These are phyloP conservation scores for Albifimbria verrucaria DNA, from an alignment of 2,329 filamentous ascomycete genomes.

Conservation along the genomic window DNA sequence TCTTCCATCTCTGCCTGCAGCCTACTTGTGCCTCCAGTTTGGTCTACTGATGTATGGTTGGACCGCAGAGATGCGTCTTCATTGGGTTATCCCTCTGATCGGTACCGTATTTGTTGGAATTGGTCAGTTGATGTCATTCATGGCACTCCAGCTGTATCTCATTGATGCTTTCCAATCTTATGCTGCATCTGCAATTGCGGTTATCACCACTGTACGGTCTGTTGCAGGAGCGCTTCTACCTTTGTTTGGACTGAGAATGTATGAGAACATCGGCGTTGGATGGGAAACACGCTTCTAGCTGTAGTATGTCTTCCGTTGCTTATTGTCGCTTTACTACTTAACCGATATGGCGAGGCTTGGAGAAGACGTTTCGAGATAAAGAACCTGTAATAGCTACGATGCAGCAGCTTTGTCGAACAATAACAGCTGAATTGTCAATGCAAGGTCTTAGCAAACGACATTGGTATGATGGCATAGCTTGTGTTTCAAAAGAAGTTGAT, in stretches of 20 bases:
- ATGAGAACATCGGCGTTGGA: conserved; percentile 10
- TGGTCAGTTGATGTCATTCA: conserved; percentile 33
- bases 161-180: conserved; percentile 15
- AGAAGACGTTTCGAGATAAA: too few relatives aligned
- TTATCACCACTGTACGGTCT: conserved; percentile 12
- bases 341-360: too few relatives aligned
- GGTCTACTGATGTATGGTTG: conserved; percentile 22
- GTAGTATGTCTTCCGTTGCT: too few relatives aligned
- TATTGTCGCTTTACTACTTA: too few relatives aligned
- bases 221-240: conserved; percentile 12
- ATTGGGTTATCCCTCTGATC: conserved; percentile 52
- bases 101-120: conserved; percentile 37
- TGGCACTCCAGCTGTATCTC: conserved; percentile 40
- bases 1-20: conserved; percentile 15
- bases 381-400: too few relatives aligned
- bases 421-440: too few relatives aligned
- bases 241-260: conserved; percentile 12
- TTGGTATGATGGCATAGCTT: too few relatives aligned
- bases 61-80: conserved; percentile 40
- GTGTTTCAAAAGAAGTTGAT: too few relatives aligned
- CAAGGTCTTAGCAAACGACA: too few relatives aligned
- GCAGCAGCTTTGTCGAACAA: too few relatives aligned
- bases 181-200: conserved; percentile 14
- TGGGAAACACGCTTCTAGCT: conserved; percentile 14
- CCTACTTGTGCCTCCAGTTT: conserved; percentile 12